Base-by-base conservation (phyloP, 371 early-diverging fungal genomes). In the Batkoa obscura region DNA sequence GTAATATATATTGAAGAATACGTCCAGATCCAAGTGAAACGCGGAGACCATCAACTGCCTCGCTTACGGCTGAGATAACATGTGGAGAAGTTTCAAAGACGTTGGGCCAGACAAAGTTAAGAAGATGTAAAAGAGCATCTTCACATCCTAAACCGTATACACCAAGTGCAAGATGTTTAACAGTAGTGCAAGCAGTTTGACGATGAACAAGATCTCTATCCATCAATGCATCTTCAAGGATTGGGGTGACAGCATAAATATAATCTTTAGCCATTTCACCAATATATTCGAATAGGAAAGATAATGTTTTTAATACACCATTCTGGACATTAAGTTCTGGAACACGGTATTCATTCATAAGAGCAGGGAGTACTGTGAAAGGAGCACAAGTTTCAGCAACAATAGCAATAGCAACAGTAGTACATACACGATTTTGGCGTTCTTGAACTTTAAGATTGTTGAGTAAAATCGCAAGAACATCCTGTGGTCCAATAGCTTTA, bases 401-500 rank as follows among this genome's bases (percentile, higher is more conserved):
- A 60, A 89, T 88, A 39, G 88, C 89, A 65, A 98, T 97, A 4
- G 96, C 97, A 10, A 95, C 90, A 0, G 95, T 94, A 0, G 97
- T 94, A 72, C 97, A 96, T 47, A 94, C 92, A 73, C 98, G 89
- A 65, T 86, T 91, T 70, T 95, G 95, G 65, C 96, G 91, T 61
- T 97, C 95, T 69, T 94, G 95, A 6, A 95, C 97, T 66, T 94
- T 94, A 51, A 98, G 73, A 68, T 95, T 95, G 72, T 93, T 95
- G 13, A 96, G 76, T 58, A 96, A 68, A 3, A 96, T 97, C 37
- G 94, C 90, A 49, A 98, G 67, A 0, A 98, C 97, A 70, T 98
- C 98, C 68, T 98, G 99, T 2, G 98, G 98, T 17, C 98, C 97
- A 65, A 97, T 94, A n/a, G 95, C 96, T 65, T 89, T 88, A 62